Conservation (phyloP, 1,284 basidiomycete genomes). For the Pseudozyma tsukubaensis region DNA sequence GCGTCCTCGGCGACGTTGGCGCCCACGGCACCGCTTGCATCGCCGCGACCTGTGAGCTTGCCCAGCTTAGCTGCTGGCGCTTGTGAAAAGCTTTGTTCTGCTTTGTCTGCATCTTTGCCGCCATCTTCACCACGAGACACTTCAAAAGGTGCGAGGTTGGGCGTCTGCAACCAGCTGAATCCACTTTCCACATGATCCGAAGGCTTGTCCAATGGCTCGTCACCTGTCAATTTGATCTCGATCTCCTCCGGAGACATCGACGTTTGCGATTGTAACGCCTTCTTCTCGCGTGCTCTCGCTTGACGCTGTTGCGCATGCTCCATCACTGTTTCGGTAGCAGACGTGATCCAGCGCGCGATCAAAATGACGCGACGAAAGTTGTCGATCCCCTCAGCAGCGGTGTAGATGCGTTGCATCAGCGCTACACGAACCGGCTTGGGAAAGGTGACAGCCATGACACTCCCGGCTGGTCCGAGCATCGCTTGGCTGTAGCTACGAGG, state of each 20-base stretch:
- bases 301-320: slow-evolving; percentile 36
- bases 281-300: neutral
- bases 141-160: slow-evolving; percentile 25
- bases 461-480: slow-evolving; percentile 24
- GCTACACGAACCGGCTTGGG: slow-evolving; percentile 26
- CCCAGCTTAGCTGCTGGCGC: slow-evolving; percentile 21
- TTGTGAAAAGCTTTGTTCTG: slow-evolving; percentile 8
- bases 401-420: slow-evolving; percentile 51
- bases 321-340: slow-evolving; percentile 37
- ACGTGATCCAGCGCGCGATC: slow-evolving; percentile 40
- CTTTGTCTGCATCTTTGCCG: slow-evolving; percentile 7
- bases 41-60: slow-evolving; percentile 33
- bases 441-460: slow-evolving; percentile 25
- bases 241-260: slow-evolving; percentile 5
- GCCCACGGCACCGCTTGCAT: slow-evolving; percentile 29
- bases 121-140: neutral
- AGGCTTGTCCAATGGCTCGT: slow-evolving; percentile 18
- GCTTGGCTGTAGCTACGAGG: slow-evolving; percentile 26
- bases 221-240: slow-evolving; percentile 20
- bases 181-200: slow-evolving; percentile 18
- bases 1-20: slow-evolving; percentile 31
- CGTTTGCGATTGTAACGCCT: neutral
- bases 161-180: slow-evolving; percentile 28
- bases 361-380: slow-evolving; percentile 45
- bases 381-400: slow-evolving; percentile 39